These are phyloP conservation scores for Apiospora koreana DNA, from an alignment of 2,329 filamentous ascomycete genomes.

Conservation along the genomic window DNA sequence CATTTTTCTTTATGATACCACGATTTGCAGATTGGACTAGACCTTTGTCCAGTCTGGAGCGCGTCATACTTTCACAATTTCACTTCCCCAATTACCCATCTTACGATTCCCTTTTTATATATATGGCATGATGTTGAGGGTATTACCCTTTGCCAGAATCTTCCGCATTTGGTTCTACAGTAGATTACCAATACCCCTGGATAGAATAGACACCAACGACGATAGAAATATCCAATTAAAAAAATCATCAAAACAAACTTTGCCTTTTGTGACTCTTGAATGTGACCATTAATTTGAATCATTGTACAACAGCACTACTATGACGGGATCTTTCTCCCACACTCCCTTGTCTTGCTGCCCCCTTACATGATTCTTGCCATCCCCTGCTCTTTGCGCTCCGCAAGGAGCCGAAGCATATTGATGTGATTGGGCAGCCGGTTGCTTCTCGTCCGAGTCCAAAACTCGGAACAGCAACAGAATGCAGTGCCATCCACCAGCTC, in stretches of 20 bases:
- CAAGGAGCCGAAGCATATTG: neutral
- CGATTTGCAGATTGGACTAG: neutral
- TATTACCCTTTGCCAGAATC: neutral
- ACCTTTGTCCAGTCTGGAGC: neutral
- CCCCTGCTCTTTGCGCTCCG: neutral
- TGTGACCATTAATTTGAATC: neutral
- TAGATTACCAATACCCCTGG: neutral
- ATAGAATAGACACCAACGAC: conserved; percentile 2
- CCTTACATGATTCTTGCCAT: neutral
- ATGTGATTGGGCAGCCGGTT: neutral
- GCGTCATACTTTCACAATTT: neutral
- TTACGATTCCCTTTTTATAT: conserved; percentile 6
- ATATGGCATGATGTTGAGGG: neutral
- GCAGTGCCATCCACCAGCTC: neutral
- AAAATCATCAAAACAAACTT: neutral
- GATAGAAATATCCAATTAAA: neutral
- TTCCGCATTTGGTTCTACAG: neutral
- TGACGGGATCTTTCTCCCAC: neutral
- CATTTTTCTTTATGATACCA: neutral
- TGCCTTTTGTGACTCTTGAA: neutral
- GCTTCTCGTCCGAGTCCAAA: neutral
- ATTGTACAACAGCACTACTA: neutral
- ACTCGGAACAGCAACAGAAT: neutral
- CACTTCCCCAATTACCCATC: neutral
- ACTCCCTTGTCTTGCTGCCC: neutral